These are phyloP conservation scores for Ophiostoma triangulosporum DNA, from an alignment of 2,329 filamentous ascomycete genomes.

Conservation along the genomic window DNA sequence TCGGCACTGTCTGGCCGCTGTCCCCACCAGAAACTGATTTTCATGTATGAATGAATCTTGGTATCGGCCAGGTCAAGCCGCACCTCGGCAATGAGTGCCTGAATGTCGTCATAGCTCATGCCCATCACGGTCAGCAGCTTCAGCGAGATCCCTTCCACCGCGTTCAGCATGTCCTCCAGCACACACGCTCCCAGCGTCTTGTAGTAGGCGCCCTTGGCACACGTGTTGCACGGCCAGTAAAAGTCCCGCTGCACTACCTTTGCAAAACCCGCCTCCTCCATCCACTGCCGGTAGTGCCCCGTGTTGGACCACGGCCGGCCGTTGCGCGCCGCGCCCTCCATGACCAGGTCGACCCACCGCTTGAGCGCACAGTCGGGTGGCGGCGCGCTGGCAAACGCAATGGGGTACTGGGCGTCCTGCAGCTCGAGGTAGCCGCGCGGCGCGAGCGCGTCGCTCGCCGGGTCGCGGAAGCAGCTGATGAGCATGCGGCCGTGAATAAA, in stretches of 20 bases:
- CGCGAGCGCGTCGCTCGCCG: background rate
- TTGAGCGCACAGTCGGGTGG: conserved; percentile 7
- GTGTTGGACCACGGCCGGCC: conserved; percentile 16
- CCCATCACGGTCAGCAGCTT: conserved; percentile 6
- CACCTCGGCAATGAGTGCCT: conserved; percentile 4
- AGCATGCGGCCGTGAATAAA: conserved; percentile 10
- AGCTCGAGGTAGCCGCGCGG: conserved; percentile 8
- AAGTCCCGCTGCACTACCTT: conserved; percentile 17
- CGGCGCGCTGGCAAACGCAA: conserved; percentile 7
- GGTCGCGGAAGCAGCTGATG: conserved; percentile 9
- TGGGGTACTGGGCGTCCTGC: conserved; percentile 10
- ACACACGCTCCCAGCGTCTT: conserved; percentile 15
- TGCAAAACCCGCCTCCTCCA: conserved; percentile 16
- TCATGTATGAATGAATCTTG: conserved; percentile 4
- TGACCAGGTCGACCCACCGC: conserved; percentile 13
- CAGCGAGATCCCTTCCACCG: conserved; percentile 4
- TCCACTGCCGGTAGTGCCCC: conserved; percentile 9
- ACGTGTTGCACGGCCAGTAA: conserved; percentile 16
- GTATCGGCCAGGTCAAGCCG: conserved; percentile 4
- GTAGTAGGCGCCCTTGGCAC: conserved; percentile 17
- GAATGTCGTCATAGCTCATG: conserved; percentile 1
- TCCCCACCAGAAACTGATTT: conserved; percentile 2
- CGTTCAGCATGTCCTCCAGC: conserved; percentile 13
- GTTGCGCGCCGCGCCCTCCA: conserved; percentile 9
- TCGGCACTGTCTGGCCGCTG: too few species aligned